phyloP scores from a whole-genome alignment of 2,329 filamentous ascomycete species.

The Cytospora mali region DNA sequence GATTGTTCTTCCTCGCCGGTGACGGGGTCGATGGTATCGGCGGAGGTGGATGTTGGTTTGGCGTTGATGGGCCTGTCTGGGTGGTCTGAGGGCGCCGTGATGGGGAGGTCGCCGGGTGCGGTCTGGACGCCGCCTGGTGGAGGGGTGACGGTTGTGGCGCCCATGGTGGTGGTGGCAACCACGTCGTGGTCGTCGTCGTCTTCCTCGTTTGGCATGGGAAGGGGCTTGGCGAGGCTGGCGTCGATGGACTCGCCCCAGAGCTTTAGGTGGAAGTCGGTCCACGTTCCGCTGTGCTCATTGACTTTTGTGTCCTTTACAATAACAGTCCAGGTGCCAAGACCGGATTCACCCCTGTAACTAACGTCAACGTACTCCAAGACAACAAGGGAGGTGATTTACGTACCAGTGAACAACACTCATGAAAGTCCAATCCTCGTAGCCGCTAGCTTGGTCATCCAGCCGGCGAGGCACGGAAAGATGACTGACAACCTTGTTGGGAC shows the following conservation, averaged over 20 bases:
- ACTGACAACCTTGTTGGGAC: conserved; percentile 78
- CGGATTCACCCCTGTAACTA: conserved; percentile 74
- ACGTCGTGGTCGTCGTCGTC: conserved; percentile 82
- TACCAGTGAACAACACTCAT: conserved; percentile 98
- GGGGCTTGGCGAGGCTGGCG: conserved; percentile 67
- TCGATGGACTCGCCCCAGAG: conserved; percentile 92
- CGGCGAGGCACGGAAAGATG: conserved; percentile 78
- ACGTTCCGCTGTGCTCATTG: conserved; percentile 76
- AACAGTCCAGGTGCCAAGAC: conserved; percentile 87
- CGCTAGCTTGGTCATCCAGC: conserved; percentile 65
- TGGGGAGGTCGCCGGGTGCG: conserved; percentile 38
- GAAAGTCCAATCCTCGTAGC: conserved; percentile 96
- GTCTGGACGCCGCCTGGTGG: conserved; percentile 47
- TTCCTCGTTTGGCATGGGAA: conserved; percentile 80
- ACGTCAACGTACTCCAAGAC: conserved; percentile 36
- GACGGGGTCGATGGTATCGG: conserved; percentile 35
- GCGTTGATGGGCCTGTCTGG: conserved; percentile 63
- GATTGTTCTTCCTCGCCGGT: conserved; percentile 32
- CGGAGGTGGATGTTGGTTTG: conserved; percentile 39
- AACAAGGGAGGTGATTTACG: conserved; percentile 38
- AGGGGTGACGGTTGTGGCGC: conserved; percentile 66
- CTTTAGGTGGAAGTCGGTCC: conserved; percentile 90
- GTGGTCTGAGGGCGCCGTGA: conserved; percentile 60
- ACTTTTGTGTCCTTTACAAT: conserved; percentile 81
- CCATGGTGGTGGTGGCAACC: conserved; percentile 63